Conservation (phyloP, 2,329 filamentous ascomycete genomes). For the Myriosclerotinia duriaeana region DNA sequence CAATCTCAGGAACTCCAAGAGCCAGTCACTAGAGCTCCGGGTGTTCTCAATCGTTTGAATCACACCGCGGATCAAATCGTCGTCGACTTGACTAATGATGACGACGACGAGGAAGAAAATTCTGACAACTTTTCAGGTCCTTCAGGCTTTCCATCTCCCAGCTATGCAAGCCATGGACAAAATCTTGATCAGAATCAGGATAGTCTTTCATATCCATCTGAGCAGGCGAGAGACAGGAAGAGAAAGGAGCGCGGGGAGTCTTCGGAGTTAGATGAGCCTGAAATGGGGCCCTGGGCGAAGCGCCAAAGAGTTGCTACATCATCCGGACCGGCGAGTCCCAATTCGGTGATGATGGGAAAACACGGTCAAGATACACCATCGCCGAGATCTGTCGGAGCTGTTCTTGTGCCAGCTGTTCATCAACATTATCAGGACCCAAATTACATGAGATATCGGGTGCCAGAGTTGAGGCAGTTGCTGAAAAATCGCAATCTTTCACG, state of each 20-base stretch:
- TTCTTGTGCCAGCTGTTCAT: no score
- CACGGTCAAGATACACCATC: neutral
- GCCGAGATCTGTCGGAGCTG: no score
- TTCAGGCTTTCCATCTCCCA: neutral
- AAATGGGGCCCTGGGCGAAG: neutral
- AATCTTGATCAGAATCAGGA: neutral
- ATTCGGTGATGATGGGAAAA: neutral
- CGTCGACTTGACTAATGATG: neutral
- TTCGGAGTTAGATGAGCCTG: accelerated
- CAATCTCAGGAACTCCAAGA: neutral
- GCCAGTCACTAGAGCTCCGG: no score
- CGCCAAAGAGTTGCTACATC: neutral
- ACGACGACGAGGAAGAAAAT: neutral
- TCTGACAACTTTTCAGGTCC: no score
- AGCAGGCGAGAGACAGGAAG: neutral
- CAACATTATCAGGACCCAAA: neutral
- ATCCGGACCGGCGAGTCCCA: neutral
- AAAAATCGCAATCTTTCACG: neutral
- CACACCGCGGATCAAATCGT: no score
- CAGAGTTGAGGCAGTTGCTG: neutral
- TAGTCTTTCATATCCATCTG: neutral
- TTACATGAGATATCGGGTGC: neutral
- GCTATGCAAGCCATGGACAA: neutral
- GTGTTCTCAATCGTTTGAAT: no score
- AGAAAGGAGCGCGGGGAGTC: neutral